Conservation (phyloP, 345 rosid genomes). For the Pistacia atlantica region DNA sequence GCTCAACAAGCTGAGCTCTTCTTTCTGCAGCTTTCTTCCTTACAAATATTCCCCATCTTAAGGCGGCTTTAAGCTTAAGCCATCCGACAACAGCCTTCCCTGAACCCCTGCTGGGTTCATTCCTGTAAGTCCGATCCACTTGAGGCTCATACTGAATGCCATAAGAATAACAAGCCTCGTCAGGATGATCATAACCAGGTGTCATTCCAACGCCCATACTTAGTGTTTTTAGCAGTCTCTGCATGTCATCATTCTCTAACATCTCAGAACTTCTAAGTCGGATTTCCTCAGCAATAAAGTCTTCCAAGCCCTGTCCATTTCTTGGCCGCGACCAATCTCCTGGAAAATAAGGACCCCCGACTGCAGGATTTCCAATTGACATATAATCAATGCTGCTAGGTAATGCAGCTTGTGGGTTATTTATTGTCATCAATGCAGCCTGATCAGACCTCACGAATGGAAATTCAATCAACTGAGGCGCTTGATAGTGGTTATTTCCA, state of each 20-base stretch:
- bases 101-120: constrained; percentile 50
- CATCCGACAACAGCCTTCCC: constrained; percentile 97
- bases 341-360: constrained; percentile 37
- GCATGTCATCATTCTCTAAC: constrained; percentile 91
- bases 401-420: constrained; percentile 42
- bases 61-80: constrained; percentile 86
- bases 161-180: constrained; percentile 61
- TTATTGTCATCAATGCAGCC: constrained; percentile 33
- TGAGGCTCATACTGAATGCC: constrained; percentile 53
- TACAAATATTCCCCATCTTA: constrained; percentile 95
- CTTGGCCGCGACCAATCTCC: constrained; percentile 70
- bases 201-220: constrained; percentile 47
- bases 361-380: constrained; percentile 48
- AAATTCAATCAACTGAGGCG: constrained; percentile 57
- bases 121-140: constrained; percentile 34
- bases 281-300: constrained; percentile 68
- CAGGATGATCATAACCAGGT: constrained; percentile 48
- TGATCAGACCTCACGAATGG: constrained; percentile 57
- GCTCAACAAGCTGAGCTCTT: constrained; percentile 85
- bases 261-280: constrained; percentile 81
- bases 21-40: constrained; percentile 95
- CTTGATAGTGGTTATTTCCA: constrained; percentile 36
- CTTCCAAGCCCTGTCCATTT: constrained; percentile 55
- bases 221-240: constrained; percentile 69
- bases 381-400: constrained; percentile 44